These are phyloP conservation scores for Prinsepia uniflora DNA, from an alignment of 306 rosid species.

Conservation along the genomic window DNA sequence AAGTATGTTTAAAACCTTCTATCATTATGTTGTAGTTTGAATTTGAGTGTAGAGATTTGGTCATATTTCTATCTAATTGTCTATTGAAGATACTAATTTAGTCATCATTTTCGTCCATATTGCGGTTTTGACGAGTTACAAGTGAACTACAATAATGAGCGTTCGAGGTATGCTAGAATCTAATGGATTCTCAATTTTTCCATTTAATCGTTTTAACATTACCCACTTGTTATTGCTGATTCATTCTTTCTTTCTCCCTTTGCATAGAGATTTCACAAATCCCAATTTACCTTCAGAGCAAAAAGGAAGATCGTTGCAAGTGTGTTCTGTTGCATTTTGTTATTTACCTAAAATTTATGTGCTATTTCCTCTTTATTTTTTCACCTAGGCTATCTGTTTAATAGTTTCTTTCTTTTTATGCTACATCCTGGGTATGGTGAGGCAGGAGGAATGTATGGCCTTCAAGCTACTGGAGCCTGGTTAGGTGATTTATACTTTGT, in stretches of 20 bases:
- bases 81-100: conserved; percentile 18
- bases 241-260: conserved; percentile 9
- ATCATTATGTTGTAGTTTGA: conserved; percentile 11
- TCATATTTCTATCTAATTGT: conserved; percentile 6
- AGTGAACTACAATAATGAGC: conserved; percentile 95
- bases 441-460: conserved; percentile 62
- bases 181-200: conserved; percentile 12
- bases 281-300: conserved; percentile 93
- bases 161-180: conserved; percentile 69
- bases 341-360: conserved; percentile 1
- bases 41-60: conserved; percentile 1
- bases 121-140: conserved; percentile 98
- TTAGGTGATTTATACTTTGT: conserved; percentile 45
- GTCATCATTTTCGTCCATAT: conserved; percentile 16
- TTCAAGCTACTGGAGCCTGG: conserved; percentile 70
- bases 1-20: conserved; percentile 57
- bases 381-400: conserved; percentile 4
- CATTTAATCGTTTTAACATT: neutral
- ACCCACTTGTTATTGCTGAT: conserved; percentile 9
- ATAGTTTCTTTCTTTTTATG: conserved; percentile 16
- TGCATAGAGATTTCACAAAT: conserved; percentile 81
- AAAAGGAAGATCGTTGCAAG: conserved; percentile 86
- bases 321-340: conserved; percentile 29
- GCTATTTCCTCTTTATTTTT: neutral
- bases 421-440: conserved; percentile 86